phyloP scores from a whole-genome alignment of 148 eudicot genomes.

The Cornus florida region DNA sequence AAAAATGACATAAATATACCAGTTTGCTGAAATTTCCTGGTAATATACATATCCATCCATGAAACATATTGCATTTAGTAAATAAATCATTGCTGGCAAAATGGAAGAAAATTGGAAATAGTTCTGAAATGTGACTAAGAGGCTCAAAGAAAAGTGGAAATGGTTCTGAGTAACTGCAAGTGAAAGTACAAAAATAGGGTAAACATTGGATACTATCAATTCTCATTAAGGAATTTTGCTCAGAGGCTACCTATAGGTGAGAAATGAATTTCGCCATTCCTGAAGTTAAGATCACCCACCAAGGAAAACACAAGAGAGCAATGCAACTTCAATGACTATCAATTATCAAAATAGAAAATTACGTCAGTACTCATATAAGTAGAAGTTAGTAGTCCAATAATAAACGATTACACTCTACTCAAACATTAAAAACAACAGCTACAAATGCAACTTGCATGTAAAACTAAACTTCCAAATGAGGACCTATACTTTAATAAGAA shows the following conservation, averaged over 20 bases:
- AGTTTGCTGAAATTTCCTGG: neutral
- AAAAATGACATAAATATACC: neutral
- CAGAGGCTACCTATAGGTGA: neutral
- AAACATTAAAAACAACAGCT: neutral
- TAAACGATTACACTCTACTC: neutral
- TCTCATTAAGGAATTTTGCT: neutral
- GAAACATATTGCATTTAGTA: neutral
- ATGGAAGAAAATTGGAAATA: neutral
- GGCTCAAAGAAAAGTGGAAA: neutral
- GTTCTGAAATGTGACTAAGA: neutral
- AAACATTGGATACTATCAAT: neutral
- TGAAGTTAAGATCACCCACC: neutral
- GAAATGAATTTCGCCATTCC: neutral
- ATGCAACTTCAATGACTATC: neutral
- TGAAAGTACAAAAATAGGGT: neutral
- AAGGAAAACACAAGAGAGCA: neutral
- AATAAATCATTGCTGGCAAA: neutral
- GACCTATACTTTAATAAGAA: neutral
- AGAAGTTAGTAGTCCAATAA: neutral
- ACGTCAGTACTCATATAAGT: neutral
- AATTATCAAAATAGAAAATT: neutral
- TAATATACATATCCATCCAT: neutral
- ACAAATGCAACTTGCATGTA: neutral
- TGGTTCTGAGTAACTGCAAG: neutral
- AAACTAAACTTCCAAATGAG: neutral